Evolutionary conservation across 1,284 basidiomycete species (phyloP), one percentile per base, ranked within the genome.

Genomic region (Clitocybe nebularis): DNA sequence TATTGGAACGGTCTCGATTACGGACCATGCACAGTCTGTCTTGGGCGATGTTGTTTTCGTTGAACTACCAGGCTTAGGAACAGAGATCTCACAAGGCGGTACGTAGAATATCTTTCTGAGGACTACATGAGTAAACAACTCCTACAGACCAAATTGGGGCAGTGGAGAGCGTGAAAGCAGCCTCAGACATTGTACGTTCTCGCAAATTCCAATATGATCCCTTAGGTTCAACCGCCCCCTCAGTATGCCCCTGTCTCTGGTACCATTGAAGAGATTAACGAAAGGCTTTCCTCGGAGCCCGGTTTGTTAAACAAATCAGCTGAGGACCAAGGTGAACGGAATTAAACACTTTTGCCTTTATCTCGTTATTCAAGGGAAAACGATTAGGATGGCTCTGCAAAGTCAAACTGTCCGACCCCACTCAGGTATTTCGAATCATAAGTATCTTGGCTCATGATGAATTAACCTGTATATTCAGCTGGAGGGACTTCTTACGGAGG

Each of bases 21-120:
- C 96, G 14, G 76, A 97, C 63, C 90, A 97, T 62, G 95, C 95
- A 3, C 93, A 98, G 64, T 80, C 84, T 44, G 84, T 86, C 39
- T 77, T 99, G 3, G 96, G 95, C 19, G 96, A 99, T 64, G 93
- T 99, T 44, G 95, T 99, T 37, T 99, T 93, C 68, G 93, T 99
- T 43, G 96, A 99, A 65, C 77, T 99, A 42, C 91, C 93, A 2
- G 55, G 65, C 9, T 62, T 76, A n/a, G 92, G 88, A 6, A 74
- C 76, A 2, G 67, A 80, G 52, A 74, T 98, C 44, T 62, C 66
- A 25, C 71, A 86, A 64, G 93, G 91, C 56, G 92, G 95, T 96
- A 51, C 51, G 83, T 62, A 25, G 9, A 17, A 14, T 40, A 22
- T 24, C 34, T 13, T 37, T 32, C 19, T 10, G 22, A 3, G 11